phyloP scores from a whole-genome alignment of 495 filamentous ascomycete species.

The Neurospora sp. region DNA sequence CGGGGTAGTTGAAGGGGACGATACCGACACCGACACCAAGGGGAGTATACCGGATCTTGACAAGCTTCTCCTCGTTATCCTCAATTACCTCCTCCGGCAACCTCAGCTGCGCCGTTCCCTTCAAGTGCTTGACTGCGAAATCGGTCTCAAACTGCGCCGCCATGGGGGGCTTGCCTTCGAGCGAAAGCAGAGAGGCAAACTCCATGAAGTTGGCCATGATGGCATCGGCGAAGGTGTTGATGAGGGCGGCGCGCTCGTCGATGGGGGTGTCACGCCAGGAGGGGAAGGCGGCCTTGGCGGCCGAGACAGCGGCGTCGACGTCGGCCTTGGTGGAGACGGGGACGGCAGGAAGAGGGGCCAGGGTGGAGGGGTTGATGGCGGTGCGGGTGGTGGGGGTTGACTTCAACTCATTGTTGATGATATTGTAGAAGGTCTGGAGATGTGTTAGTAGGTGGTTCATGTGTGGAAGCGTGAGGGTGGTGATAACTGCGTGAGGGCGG shows the following conservation, averaged over 20 bases:
- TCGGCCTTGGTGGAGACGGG: slow-evolving; percentile 34
- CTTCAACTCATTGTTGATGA: slow-evolving; percentile 36
- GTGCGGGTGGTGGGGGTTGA: slow-evolving; percentile 23
- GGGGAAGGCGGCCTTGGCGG: slow-evolving; percentile 34
- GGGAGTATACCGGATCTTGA: slow-evolving; percentile 41
- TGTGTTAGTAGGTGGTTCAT: neutral
- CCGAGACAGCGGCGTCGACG: slow-evolving; percentile 41
- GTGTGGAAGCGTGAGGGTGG: neutral
- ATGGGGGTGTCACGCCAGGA: slow-evolving; percentile 32
- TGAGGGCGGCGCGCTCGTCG: slow-evolving; percentile 40
- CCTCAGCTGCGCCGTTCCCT: neutral
- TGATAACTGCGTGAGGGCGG: neutral
- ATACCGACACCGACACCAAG: slow-evolving; percentile 46
- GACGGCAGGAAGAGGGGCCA: slow-evolving; percentile 35
- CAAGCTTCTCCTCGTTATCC: slow-evolving; percentile 37
- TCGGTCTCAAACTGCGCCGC: slow-evolving; percentile 28
- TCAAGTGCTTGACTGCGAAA: slow-evolving; percentile 2
- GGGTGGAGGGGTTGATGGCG: slow-evolving; percentile 37
- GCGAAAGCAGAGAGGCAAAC: slow-evolving; percentile 26
- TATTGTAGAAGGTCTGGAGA: slow-evolving; percentile 27
- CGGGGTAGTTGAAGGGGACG: slow-evolving; percentile 57
- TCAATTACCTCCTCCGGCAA: slow-evolving; percentile 16
- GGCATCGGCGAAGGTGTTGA: slow-evolving; percentile 40
- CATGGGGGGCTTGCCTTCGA: slow-evolving; percentile 18
- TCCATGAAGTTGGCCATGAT: slow-evolving; percentile 26